These are phyloP conservation scores for Dioscorea dumetorum DNA, from an alignment of 106 monocot species.

Conservation along the genomic window DNA sequence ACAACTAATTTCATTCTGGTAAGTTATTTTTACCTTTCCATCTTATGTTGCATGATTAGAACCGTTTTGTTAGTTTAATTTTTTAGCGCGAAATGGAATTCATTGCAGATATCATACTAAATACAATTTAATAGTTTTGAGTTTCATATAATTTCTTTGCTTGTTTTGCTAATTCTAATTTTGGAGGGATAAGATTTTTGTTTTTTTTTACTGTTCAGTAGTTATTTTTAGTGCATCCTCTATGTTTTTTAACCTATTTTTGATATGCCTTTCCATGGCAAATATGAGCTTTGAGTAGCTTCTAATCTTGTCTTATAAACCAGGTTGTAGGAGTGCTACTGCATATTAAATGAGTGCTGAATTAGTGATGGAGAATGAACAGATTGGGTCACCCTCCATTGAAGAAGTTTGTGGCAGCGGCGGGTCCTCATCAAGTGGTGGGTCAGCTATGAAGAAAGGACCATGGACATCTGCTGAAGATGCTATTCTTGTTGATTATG, in stretches of 20 bases:
- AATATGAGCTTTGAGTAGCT: neutral
- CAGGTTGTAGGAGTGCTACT: slow-evolving; percentile 19
- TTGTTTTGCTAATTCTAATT: neutral
- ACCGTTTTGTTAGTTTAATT: too few species aligned
- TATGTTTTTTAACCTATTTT: neutral
- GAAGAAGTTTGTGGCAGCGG: slow-evolving; percentile 31
- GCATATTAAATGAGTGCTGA: slow-evolving; percentile 12
- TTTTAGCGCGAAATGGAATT: too few species aligned
- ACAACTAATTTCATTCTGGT: too few species aligned
- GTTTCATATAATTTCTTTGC: too few species aligned
- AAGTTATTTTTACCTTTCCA: too few species aligned
- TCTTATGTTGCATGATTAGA: too few species aligned
- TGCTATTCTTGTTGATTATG: slow-evolving; percentile 58
- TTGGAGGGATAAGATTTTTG: neutral
- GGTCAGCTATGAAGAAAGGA: slow-evolving; percentile 48
- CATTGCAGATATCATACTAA: too few species aligned
- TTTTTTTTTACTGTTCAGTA: neutral
- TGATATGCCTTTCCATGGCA: neutral
- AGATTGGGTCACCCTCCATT: slow-evolving; percentile 18
- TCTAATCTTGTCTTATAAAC: neutral
- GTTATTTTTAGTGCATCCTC: too few species aligned
- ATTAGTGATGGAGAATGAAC: slow-evolving; percentile 7
- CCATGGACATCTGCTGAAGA: slow-evolving; percentile 81
- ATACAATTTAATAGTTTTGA: too few species aligned
- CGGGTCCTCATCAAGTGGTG: too few species aligned